Evolutionary conservation across 768 basidiomycete species (phyloP).

Genomic region (Amanita phalloides): DNA sequence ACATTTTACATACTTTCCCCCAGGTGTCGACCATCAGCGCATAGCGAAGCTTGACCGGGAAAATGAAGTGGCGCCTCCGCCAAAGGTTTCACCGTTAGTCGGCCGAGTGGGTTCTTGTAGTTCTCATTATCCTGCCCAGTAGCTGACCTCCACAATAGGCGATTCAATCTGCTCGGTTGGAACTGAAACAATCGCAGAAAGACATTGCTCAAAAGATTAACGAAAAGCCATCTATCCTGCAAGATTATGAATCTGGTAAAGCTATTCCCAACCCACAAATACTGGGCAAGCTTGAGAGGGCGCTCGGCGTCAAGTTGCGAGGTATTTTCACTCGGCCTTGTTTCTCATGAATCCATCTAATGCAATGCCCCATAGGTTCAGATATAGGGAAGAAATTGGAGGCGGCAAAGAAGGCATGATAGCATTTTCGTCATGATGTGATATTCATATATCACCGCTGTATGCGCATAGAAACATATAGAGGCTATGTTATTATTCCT

Average conservation of each 20-base stretch:
- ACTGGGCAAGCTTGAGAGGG: constrained; percentile 81
- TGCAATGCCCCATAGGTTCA: constrained; percentile 31
- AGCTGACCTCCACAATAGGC: constrained; percentile 33
- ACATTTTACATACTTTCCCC: background rate
- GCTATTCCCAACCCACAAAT: constrained; percentile 84
- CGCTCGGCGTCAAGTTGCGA: constrained; percentile 79
- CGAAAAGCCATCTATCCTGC: constrained; percentile 80
- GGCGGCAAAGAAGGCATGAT: constrained; percentile 58
- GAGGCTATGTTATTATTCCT: background rate
- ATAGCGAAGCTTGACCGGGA: constrained; percentile 93
- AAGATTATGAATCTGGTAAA: constrained; percentile 84
- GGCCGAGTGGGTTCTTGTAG: constrained; percentile 46
- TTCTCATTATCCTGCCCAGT: constrained; percentile 3
- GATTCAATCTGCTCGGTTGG: constrained; percentile 72
- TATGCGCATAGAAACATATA: background rate
- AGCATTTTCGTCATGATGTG: constrained; percentile 11
- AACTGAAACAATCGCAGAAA: constrained; percentile 78
- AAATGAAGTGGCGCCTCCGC: constrained; percentile 89
- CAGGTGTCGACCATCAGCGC: constrained; percentile 87
- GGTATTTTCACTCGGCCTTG: constrained; percentile 34
- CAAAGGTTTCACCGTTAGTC: constrained; percentile 64
- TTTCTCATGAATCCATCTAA: constrained; percentile 4
- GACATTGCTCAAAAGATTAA: constrained; percentile 90
- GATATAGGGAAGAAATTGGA: constrained; percentile 86
- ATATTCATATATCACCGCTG: constrained; percentile 1